Base-by-base conservation (phyloP, 768 basidiomycete genomes). In the Mycena capillaripes region DNA sequence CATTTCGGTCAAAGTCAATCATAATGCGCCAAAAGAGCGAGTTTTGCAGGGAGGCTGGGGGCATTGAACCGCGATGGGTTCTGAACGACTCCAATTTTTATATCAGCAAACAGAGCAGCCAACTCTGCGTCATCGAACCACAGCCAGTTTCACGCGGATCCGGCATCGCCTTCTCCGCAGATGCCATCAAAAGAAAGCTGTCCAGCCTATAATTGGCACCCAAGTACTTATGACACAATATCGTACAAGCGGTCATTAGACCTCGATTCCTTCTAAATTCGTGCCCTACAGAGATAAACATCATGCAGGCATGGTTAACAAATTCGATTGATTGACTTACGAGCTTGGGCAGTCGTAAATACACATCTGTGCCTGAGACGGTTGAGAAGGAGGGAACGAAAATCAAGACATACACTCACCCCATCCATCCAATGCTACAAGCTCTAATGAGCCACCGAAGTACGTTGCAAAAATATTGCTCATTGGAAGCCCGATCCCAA, bases 401-500 rank as follows among this genome's bases (percentile, higher is more conserved):
- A n/a, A 27, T 7, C 14, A 82, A 90, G 75, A 61, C 17, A 8
- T 17, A 29, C 4, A 23, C 69, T 64, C 79, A 94, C 95, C 95
- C 90, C 93, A 95, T 69, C 94, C 94, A 76, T 96, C 93, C 78
- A 95, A 77, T 11, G 93, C 92, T 10, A 95, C 90, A 21, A 96
- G 81, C 69, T 95, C 92, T 50, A 96, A 80, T 3, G 91, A 92
- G 9, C 95, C 95, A 25, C 95, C 94, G 76, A 95, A 95, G 81
- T 95, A 96, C 89, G 91, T 95, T 69, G 95, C 91, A 80, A 91
- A 96, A 40, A 96, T 95, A 76, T 95, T 93, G 79, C 95, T 94
- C 94, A 96, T 95, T 0, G 95, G 94, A 23, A 96, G 82, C 7
- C 95, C 95, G 53, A 96, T 91, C 3, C 95, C 95, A 66, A 96